A percentile compares a stretch with the other conserved stretches of the same genome.
Evolutionary conservation across 208 protist genomes (phyloP).

Genomic region (Polymyxa betae): DNA sequence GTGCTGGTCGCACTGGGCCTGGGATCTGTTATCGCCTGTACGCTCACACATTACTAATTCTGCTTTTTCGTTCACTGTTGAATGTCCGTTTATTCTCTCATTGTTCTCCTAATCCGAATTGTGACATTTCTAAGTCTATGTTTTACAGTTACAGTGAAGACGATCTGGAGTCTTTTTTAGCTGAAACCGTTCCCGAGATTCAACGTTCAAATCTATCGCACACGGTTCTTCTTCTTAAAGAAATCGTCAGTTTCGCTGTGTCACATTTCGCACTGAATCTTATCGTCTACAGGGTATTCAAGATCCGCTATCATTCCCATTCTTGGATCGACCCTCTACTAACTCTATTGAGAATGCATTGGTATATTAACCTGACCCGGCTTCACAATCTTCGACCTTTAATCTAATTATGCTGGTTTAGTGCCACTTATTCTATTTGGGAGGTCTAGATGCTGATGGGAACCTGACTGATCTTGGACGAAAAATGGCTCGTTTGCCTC

Average conservation of each 20-base stretch:
- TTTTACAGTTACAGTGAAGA: neutral
- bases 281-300: conserved; percentile 93
- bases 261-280: conserved; percentile 78
- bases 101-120: neutral
- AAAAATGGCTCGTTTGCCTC: conserved; percentile 88
- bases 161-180: conserved; percentile 67
- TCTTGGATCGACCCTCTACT: conserved; percentile 89
- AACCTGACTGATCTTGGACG: conserved; percentile 90
- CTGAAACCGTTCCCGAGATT: conserved; percentile 90
- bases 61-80: conserved; percentile 76
- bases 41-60: conserved; percentile 79
- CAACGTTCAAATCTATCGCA: conserved; percentile 88
- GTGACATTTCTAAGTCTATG: neutral
- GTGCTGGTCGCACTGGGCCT: conserved; percentile 74
- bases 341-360: conserved; percentile 58
- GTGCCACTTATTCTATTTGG: conserved; percentile 84
- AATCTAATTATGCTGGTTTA: conserved; percentile 60
- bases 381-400: conserved; percentile 77
- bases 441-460: conserved; percentile 89
- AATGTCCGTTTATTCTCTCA: conserved; percentile 51
- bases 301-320: conserved; percentile 93
- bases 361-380: conserved; percentile 70
- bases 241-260: conserved; percentile 83
- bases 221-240: conserved; percentile 92
- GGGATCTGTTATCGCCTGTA: conserved; percentile 95